Base-by-base conservation (phyloP, 2,329 filamentous ascomycete genomes). In the Penicillium corylophilum region DNA sequence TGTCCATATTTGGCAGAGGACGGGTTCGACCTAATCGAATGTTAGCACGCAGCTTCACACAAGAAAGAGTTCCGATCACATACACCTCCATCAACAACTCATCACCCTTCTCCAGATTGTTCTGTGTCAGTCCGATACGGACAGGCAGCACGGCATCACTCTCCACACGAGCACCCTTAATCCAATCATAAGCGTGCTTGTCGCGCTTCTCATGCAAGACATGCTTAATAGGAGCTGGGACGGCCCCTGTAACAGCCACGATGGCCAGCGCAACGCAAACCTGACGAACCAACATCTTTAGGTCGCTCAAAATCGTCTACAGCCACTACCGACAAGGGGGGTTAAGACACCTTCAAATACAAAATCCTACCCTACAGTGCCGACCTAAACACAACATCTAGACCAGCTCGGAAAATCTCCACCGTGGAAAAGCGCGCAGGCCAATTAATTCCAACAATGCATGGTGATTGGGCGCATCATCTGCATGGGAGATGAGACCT, bases 121-220 rank as follows among this genome's bases (percentile, higher is more conserved):
- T 66, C 59, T 79, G 76, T n/a, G 68, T 70, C 44, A 78, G 55
- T 16, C 74, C 75, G 56, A 78, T 77, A n/a, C 74, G 69, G 60
- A 78, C 73, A 1, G 76, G 75, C 41, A 78, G 58, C 26, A 72
- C 63, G 0, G 70, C 60, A 49, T 68, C 57, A 16, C 65, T 55
- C 20, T 71, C 62, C 44, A 76, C 56, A 29, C 69, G 70, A 41
- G 70, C 60, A 24, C 68, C 57, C 59, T 72, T 73, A 20, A 68
- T 55, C 75, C 75, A 77, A 45, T 70, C 66, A 13, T 55, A 48
- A 20, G 66, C 60, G 2, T 66, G 61, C 5, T 50, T 29, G 12
- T 63, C 57, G 29, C 74, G 71, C 57, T 72, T 74, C 56, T 78
- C 74, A 55, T 77, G 75, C 10, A 74, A 54, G 22, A 76, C 72